Evolutionary conservation across 768 basidiomycete species (phyloP).

Genomic region (Suillus luteus): DNA sequence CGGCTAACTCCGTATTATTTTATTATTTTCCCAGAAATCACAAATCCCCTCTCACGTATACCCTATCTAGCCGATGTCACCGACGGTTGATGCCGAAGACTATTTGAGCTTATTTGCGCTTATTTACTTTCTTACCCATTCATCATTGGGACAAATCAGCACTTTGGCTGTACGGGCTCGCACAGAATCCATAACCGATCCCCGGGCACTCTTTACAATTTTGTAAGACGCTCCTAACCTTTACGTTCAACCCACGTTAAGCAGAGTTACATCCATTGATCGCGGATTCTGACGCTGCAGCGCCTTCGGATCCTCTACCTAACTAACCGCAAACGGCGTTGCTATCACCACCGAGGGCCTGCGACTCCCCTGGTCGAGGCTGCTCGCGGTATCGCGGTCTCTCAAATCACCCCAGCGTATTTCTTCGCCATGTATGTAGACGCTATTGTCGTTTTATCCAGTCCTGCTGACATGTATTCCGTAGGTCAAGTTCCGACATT

Average conservation of each 20-base stretch:
- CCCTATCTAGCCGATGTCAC: constrained; percentile 34
- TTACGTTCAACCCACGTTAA: background rate
- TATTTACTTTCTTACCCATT: background rate
- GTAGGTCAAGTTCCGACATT: background rate
- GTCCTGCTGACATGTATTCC: background rate
- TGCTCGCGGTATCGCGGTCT: background rate
- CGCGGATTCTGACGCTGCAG: constrained; percentile 3
- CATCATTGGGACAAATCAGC: background rate
- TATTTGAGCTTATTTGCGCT: background rate
- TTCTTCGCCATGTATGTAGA: background rate
- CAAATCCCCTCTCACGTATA: constrained; percentile 8
- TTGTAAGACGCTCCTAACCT: background rate
- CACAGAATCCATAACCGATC: background rate
- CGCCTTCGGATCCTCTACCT: constrained; percentile 8
- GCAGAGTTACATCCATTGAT: background rate
- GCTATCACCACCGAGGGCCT: constrained; percentile 16
- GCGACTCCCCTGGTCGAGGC: background rate
- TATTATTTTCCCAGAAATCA: constrained; percentile 13
- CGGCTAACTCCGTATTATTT: constrained; percentile 29
- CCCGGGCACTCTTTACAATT: background rate
- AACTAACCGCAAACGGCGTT: constrained; percentile 9
- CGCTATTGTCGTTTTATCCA: background rate
- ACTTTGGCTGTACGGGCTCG: background rate
- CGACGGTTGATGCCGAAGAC: constrained; percentile 2
- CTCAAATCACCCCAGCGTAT: background rate